phyloP scores from a whole-genome alignment of 371 early-diverging fungal genomes.

The Entomophthora muscae region DNA sequence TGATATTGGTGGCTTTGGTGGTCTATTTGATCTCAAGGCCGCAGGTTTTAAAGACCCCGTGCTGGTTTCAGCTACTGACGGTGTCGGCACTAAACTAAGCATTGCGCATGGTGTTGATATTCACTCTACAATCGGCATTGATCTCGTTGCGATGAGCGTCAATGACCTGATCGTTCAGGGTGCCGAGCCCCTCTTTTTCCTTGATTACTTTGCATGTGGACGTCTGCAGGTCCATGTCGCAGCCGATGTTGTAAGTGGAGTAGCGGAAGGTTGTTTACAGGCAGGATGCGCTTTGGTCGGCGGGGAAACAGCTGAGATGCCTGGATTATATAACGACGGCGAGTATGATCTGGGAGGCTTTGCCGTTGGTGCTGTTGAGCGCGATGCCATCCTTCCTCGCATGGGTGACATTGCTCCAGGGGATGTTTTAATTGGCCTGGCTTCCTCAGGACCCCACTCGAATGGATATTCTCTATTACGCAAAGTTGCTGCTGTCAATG shows the following conservation, averaged over 20 bases:
- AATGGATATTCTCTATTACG: slow-evolving; percentile 95
- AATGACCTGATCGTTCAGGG: slow-evolving; percentile 98
- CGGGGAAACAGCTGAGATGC: slow-evolving; percentile 99
- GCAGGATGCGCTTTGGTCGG: slow-evolving; percentile 92
- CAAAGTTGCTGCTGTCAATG: slow-evolving; percentile 60
- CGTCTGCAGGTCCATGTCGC: slow-evolving; percentile 83
- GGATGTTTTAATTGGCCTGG: slow-evolving; percentile 77
- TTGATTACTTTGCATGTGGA: slow-evolving; percentile 93
- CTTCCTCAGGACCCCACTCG: slow-evolving; percentile 89
- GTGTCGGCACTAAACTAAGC: slow-evolving; percentile 96
- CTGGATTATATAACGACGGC: slow-evolving; percentile 56
- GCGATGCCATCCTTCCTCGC: slow-evolving; percentile 68
- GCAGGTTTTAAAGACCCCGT: slow-evolving; percentile 82
- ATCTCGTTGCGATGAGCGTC: slow-evolving; percentile 96
- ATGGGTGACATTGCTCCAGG: slow-evolving; percentile 51
- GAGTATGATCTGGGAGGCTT: slow-evolving; percentile 95
- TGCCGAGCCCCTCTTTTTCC: slow-evolving; percentile 92
- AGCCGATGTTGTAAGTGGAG: slow-evolving; percentile 79
- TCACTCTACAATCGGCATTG: slow-evolving; percentile 83
- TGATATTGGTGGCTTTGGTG: slow-evolving; percentile 96
- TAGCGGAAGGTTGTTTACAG: slow-evolving; percentile 80
- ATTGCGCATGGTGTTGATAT: slow-evolving; percentile 70
- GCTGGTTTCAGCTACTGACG: slow-evolving; percentile 91
- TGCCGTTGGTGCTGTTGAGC: slow-evolving; percentile 92
- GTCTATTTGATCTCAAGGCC: slow-evolving; percentile 85